Percentiles rank a stretch among this genome's conserved stretches.
phyloP scores from a whole-genome alignment of 1,139 yeast species.

The Hemisphaericaspora lyxosophila region DNA sequence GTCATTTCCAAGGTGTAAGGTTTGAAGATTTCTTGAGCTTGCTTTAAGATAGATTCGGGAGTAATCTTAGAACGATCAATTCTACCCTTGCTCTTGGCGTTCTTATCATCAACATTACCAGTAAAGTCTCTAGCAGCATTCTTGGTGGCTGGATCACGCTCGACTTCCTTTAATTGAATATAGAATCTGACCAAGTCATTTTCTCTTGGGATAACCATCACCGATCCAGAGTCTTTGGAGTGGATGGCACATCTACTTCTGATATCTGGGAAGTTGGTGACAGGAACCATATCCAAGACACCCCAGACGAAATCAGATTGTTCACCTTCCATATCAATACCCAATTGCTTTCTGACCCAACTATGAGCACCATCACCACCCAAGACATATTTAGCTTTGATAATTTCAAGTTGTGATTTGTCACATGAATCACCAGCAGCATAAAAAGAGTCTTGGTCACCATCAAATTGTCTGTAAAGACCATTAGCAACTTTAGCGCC shows the following conservation, averaged over 20 bases:
- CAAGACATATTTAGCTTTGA: slow-evolving; percentile 32
- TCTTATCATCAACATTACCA: slow-evolving; percentile 11
- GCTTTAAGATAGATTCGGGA: slow-evolving; percentile 27
- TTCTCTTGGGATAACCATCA: slow-evolving; percentile 37
- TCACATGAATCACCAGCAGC: slow-evolving; percentile 7
- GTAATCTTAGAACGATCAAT: slow-evolving; percentile 28
- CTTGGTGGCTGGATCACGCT: slow-evolving; percentile 16
- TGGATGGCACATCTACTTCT: slow-evolving; percentile 34
- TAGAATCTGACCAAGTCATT: slow-evolving; percentile 31
- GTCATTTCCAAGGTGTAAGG: slow-evolving; percentile 32
- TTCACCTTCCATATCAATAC: slow-evolving; percentile 31
- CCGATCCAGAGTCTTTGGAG: slow-evolving; percentile 29
- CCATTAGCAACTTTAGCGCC: slow-evolving; percentile 25
- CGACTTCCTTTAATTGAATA: slow-evolving; percentile 26
- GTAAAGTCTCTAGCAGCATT: slow-evolving; percentile 6
- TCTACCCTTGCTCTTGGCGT: slow-evolving; percentile 18
- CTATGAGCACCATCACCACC: slow-evolving; percentile 41
- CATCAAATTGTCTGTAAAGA: slow-evolving; percentile 30
- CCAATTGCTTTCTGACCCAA: slow-evolving; percentile 30
- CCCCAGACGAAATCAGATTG: slow-evolving; percentile 39
- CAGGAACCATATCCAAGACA: slow-evolving; percentile 34
- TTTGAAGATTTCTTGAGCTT: slow-evolving; percentile 27
- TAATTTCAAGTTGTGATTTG: slow-evolving; percentile 14
- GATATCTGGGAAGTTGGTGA: slow-evolving; percentile 38
- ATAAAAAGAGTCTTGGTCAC: slow-evolving; percentile 22